A percentile compares a stretch with the other conserved stretches of the same genome.
phyloP scores from a whole-genome alignment of 2,329 filamentous ascomycete species.

The Penicillium verrucosum region DNA sequence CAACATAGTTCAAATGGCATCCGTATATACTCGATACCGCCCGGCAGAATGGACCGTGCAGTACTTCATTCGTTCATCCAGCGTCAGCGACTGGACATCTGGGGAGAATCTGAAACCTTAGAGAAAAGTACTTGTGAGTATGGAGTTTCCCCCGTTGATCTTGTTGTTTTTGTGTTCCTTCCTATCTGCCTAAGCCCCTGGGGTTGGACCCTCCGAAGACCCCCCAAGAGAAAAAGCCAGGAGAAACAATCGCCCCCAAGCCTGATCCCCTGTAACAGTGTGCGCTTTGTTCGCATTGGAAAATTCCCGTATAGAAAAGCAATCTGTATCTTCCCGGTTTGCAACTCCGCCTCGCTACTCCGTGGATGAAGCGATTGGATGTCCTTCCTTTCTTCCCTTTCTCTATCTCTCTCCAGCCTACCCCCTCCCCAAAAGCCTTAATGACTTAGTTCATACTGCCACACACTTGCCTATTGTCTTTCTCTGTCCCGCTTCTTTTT shows the following conservation, averaged over 20 bases:
- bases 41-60: constrained; percentile 22
- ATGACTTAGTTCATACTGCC: constrained; percentile 15
- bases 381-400: constrained; percentile 2
- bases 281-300: constrained; percentile 28
- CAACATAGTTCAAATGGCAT: neutral
- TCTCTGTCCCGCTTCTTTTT: constrained; percentile 7
- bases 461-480: constrained; percentile 11
- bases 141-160: neutral
- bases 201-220: neutral
- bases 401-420: constrained; percentile 2
- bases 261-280: constrained; percentile 18
- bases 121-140: constrained; percentile 22
- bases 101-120: constrained; percentile 12
- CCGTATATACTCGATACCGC: constrained; percentile 13
- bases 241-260: constrained; percentile 6
- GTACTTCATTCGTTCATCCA: constrained; percentile 24
- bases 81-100: constrained; percentile 16
- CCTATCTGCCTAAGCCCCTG: neutral
- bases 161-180: neutral
- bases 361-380: constrained; percentile 12
- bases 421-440: neutral
- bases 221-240: constrained; percentile 12
- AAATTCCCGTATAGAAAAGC: constrained; percentile 21
- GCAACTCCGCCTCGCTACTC: constrained; percentile 18
- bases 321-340: constrained; percentile 33